Evolutionary conservation across 164 flowering plant species (phyloP).

Genomic region (Taxillus chinensis): DNA sequence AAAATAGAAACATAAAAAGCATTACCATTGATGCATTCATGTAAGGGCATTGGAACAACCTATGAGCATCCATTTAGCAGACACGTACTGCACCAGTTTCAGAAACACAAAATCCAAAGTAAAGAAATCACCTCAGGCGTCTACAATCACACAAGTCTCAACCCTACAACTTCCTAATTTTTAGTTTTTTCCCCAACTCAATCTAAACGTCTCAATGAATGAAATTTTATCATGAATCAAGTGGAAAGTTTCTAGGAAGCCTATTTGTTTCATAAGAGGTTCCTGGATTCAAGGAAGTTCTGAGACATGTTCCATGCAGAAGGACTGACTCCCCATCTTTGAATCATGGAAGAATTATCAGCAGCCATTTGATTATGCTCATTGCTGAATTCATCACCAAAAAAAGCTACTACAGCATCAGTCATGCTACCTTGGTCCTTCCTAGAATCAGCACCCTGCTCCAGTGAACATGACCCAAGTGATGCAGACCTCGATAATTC

Average conservation of each 20-base stretch:
- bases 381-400: conserved; percentile 40
- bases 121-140: too few relatives aligned
- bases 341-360: conserved; percentile 20
- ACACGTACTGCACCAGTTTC: too few relatives aligned
- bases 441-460: conserved; percentile 16
- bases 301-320: conserved; percentile 45
- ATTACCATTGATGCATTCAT: too few relatives aligned
- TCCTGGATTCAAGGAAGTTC: conserved; percentile 19
- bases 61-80: too few relatives aligned
- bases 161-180: too few relatives aligned
- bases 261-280: conserved; percentile 2
- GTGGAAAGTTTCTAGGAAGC: conserved; percentile 8
- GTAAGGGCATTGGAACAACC: too few relatives aligned
- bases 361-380: conserved; percentile 27
- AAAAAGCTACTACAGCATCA: conserved; percentile 33
- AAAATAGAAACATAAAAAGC: too few relatives aligned
- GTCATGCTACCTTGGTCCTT: conserved; percentile 26
- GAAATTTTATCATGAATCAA: conserved; percentile 1
- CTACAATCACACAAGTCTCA: too few relatives aligned
- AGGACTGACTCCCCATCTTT: conserved; percentile 28
- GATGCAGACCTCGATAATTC: conserved; percentile 32
- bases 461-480: conserved; percentile 46
- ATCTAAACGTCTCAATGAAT: too few relatives aligned
- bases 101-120: too few relatives aligned
- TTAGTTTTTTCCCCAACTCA: too few relatives aligned